Evolutionary conservation across 306 rosid genomes (phyloP), one percentile per base, ranked within the genome.

Genomic region (Carpinus fangiana): DNA sequence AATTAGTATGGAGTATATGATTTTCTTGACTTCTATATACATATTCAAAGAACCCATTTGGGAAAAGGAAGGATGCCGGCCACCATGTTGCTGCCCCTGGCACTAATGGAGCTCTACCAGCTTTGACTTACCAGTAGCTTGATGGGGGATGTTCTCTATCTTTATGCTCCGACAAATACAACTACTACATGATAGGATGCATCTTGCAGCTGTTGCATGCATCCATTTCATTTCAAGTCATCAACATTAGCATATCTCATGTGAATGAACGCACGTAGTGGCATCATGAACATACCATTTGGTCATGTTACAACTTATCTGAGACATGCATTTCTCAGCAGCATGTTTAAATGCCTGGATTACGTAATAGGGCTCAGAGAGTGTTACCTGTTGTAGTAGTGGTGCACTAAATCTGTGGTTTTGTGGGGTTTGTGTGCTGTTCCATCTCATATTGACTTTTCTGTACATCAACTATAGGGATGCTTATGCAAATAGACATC

Each of bases 71-170:
- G 78, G 99, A 95, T 85, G 87, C 50, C 16, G 77, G 61, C 81
- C 50, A 84, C 84, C 82, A 87, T 54, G 76, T 70, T 78, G 87
- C 86, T 51, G 88, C 76, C 69, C 83, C 97, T 74, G 79, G 84
- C 76, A 84, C 79, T 67, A 93, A 93, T 55, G 98, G 98, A 85
- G 74, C 93, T 79, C 89, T 90, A 66, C 90, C 89, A 46, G 75
- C 96, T 31, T 65, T 91, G 94, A 78, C 93, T 66, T 95, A 93
- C 78, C 96, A 91, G 89, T 92, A 95, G 93, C 86, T 76, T 84
- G 96, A 92, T 87, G 96, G 98, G 98, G 98, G 97, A 87, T 94
- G 98, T 94, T 87, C 90, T 90, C 91, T 94, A 84, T 90, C 87
- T 84, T 89, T 90, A 87, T 88, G 97, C 91, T 88, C 78, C 91